A percentile compares a stretch with the other conserved stretches of the same genome.
These are phyloP conservation scores for Trypanosoma platydactyli DNA, from an alignment of 208 protist species.

Conservation along the genomic window DNA sequence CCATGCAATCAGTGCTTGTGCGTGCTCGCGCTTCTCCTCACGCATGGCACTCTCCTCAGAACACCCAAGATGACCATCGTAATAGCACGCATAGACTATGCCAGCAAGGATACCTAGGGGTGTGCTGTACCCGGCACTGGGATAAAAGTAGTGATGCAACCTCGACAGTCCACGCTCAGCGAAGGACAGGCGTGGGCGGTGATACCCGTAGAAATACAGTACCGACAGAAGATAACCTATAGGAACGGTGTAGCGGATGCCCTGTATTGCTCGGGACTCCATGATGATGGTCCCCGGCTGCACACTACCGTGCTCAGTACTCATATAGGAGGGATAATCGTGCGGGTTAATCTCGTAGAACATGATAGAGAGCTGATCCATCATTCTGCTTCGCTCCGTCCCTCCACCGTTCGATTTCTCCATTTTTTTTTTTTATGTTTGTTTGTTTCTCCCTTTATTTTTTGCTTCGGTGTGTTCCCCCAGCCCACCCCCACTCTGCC, in stretches of 20 bases:
- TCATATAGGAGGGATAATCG: constrained; percentile 64
- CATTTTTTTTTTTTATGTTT: not conserved
- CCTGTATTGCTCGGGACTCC: constrained; percentile 51
- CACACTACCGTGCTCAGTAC: constrained; percentile 26
- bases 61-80: constrained; percentile 24
- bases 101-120: constrained; percentile 47
- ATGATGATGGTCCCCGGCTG: constrained; percentile 46
- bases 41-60: constrained; percentile 23
- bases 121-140: constrained; percentile 72
- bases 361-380: constrained; percentile 26
- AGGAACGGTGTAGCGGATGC: constrained; percentile 51
- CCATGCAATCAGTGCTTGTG: constrained; percentile 30
- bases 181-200: constrained; percentile 63
- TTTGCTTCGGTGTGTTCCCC: not conserved
- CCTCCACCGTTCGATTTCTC: too few species aligned
- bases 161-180: constrained; percentile 51
- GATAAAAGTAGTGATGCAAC: constrained; percentile 81
- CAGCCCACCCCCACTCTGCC: not conserved
- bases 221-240: constrained; percentile 49
- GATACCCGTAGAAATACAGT: constrained; percentile 65
- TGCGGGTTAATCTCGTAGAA: constrained; percentile 35
- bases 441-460: not conserved
- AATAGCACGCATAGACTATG: constrained; percentile 33
- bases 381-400: too few species aligned
- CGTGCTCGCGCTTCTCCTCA: constrained; percentile 28